Evolutionary conservation across 805 yeast genomes (phyloP), one percentile per base, ranked within the genome.

Genomic region (Nakazawaea wickerhamii): DNA sequence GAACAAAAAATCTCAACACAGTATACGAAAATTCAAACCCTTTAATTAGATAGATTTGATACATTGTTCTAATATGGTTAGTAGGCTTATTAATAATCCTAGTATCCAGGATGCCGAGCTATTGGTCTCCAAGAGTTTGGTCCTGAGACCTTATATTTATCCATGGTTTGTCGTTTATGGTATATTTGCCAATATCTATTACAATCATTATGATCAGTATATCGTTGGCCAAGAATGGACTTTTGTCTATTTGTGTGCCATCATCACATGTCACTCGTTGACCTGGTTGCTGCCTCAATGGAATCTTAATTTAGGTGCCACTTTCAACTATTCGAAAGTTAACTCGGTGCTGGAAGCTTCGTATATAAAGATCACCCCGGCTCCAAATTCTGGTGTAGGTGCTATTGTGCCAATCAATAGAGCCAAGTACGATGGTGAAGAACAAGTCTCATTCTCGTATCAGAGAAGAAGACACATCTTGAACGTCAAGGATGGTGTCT

Each of bases 201-300:
- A 61, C 46, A 64, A 66, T 47, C 77, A 81, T 44, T 91, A 91
- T 61, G 98, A 91, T 45, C 68, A 64, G 45, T 86, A 86, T 58
- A 84, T 91, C 55, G 84, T 75, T 35, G 96, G 96, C 20, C 74
- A 83, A 36, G 99, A 91, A 65, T 93, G 99, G 98, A 93, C 98
- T 0, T 87, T 86, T 60, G 93, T 91, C 28, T 90, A 78, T 55
- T 67, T 88, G 19, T 83, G 95, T 47, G 61, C 89, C 5, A 70
- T 90, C 40, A 60, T 83, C 28, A 78, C 96, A 2, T 47, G 84
- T 45, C 95, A 91, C 58, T 66, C 81, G 34, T 67, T 91, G 58
- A 67, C 91, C 45, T 74, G 89, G 82, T 75, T 91, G 60, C 76
- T 88, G 77, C 96, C 98, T n/a, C 83, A 84, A 55, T 91, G 99